Evolutionary conservation across 352 stramenopile genomes (phyloP), one percentile per base, ranked within the genome.

Genomic region (Phytophthora cryptogea): DNA sequence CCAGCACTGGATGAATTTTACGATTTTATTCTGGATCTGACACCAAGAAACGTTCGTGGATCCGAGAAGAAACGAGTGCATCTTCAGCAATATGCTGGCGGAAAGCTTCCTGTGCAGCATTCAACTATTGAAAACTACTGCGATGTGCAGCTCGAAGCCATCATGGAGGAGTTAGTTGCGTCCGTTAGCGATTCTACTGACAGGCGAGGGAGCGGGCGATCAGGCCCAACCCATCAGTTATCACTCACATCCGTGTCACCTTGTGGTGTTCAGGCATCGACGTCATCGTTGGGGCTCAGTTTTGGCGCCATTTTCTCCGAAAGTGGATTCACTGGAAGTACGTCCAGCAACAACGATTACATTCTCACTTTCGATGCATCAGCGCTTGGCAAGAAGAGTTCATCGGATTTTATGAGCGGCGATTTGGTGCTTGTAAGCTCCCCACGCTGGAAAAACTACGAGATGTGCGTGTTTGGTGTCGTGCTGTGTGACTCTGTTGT

Each of bases 1-100:
- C 85, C 85, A 32, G 72, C 69, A 5, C 58, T 94, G 8, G 78
- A 92, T 37, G 78, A 89, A 1, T 91, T 92, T 31, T 90, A 90
- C 58, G 76, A 86, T 37, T 88, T 89, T 45, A 45, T 94, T 10
- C 47, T 94, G n/a, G 67, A 83, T 26, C 41, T 92, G 11, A 82
- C 77, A 11, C 80, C 83, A 16, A 72, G 49, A 6, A 73, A 75
- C 20, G 63, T 83, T 42, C 69, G 66, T 41, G 49, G 52, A n/a
- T 75, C 58, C 6, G 66, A 73, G 10, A 64, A 60, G 4, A 70
- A 72, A 16, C 60, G 39, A 26, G 16, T 20, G 2, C 49, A 59
- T 39, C 60, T 90, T 4, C 40, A 61, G 8, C 66, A 62, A 8
- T 82, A 80, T 51, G 44, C 36, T 31, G 55, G 58, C 28, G 44